Evolutionary conservation across 2,329 filamentous ascomycete species (phyloP), one percentile per base, ranked within the genome.

Genomic region (Fusarium sp.): DNA sequence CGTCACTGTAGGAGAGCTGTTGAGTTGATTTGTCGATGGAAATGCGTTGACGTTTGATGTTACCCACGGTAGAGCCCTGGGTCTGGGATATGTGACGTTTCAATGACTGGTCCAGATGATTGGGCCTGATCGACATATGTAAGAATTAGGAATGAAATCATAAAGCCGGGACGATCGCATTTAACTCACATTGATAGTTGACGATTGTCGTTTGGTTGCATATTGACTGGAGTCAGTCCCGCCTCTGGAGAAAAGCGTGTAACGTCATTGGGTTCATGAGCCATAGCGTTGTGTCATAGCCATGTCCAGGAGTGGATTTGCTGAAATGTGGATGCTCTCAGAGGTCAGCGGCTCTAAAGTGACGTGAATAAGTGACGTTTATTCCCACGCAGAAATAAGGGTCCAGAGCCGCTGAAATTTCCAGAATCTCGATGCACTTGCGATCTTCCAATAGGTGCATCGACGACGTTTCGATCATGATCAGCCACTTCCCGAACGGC

Each of bases 201-300:
- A 60, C 13, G 50, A 65, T 74, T 57, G 45, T 62, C 51, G 42
- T 61, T 60, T 59, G 67, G 67, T 51, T 74, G 71, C 71, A 74
- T 74, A 56, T 68, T 70, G 45, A 59, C 47, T 70, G 66, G 66
- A 74, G 63, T 68, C 50, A 55, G 62, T 58, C 59, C 68, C 71
- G 66, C 54, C 58, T 66, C 60, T 63, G 52, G 59, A 44, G 32
- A 42, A 69, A 59, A 73, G 65, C 66, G 64, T 69, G 66, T 74
- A 74, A 73, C 70, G 66, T 74, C 70, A 67, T 71, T 66, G 68
- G 67, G 20, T 71, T 71, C 62, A 71, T 61, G 63, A 47, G 42
- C 45, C 62, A 50, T 42, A 60, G 65, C 65, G 66, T 73, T 73
- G 55, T 73, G 70, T 70, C 70, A 66, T 73, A 73, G 66, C 66